Evolutionary conservation across 1,139 yeast genomes (phyloP), one percentile per base, ranked within the genome.

Genomic region (Wickerhamiella pararugosa): DNA sequence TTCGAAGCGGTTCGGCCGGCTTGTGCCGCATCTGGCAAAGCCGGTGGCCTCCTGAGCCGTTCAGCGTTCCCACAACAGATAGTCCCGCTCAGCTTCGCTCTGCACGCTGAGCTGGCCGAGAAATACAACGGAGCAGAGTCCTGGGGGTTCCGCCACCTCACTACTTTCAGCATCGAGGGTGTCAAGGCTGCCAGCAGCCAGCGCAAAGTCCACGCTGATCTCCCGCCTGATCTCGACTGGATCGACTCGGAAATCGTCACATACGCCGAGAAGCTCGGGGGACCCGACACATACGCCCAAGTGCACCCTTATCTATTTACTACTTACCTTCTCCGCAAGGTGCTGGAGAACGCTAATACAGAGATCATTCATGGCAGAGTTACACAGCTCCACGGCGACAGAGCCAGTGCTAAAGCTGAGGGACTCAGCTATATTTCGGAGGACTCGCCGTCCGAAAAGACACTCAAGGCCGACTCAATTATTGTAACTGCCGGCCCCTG

Each of bases 51-150:
- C 40, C 63, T 90, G 44, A 96, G 96, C 1, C 69, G 82, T 35
- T 86, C 97, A 94, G 97, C 97, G 0, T 90, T 90, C 59, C 98
- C 98, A 1, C 87, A 81, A 54, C 94, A 84, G 59, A 76, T 90
- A 43, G 97, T 87, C 5, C 93, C 94, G 1, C 67, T 90, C 44
- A 79, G 94, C 37, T 90, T 86, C 62, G 72, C 74, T 49, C 69
- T 90, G 48, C 98, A 90, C 63, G 86, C 81, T 54, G 79, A 86
- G 47, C 68, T 90, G 42, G 74, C 94, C 6, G 76, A 79, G 48
- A 70, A 76, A 59, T 82, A 76, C 59, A 71, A 78, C 52, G 98
- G 98, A 10, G 84, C 67, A 40, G 67, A 70, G 33, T 82, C 81
- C 53, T 90, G 97, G 97, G 97, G 94, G 21, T 90, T 84, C 60